phyloP scores from a whole-genome alignment of 148 eudicot genomes.

The Cornus florida region DNA sequence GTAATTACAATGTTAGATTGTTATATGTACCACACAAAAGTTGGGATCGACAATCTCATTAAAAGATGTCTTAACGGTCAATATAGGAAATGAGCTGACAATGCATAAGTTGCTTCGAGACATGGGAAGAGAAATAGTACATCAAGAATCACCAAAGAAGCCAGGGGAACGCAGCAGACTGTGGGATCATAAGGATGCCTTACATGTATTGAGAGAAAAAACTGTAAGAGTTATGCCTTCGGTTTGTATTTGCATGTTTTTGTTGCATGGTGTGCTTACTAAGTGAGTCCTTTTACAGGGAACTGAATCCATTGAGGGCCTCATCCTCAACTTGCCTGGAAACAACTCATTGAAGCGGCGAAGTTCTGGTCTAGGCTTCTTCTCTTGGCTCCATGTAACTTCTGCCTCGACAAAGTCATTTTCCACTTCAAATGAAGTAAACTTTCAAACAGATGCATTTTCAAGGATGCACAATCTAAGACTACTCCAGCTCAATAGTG shows the following conservation, averaged over 20 bases:
- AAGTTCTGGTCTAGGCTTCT: neutral
- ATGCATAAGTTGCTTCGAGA: slow-evolving; percentile 19
- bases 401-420: neutral
- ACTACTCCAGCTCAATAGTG: slow-evolving; percentile 9
- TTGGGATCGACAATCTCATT: neutral
- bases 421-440: neutral
- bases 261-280: neutral
- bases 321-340: no score
- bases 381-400: neutral
- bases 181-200: neutral
- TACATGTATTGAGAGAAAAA: neutral
- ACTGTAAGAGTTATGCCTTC: neutral
- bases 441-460: slow-evolving; percentile 6
- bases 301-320: neutral
- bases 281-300: neutral
- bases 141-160: slow-evolving; percentile 6
- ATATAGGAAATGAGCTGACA: neutral
- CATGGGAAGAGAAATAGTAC: slow-evolving; percentile 16
- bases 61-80: neutral
- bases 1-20: neutral
- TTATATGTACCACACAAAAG: neutral
- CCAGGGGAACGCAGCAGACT: slow-evolving; percentile 8
- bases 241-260: neutral
- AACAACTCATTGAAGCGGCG: neutral
- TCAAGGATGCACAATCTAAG: slow-evolving; percentile 2